Evolutionary conservation across 345 rosid genomes (phyloP).

Genomic region (Microcos paniculata): DNA sequence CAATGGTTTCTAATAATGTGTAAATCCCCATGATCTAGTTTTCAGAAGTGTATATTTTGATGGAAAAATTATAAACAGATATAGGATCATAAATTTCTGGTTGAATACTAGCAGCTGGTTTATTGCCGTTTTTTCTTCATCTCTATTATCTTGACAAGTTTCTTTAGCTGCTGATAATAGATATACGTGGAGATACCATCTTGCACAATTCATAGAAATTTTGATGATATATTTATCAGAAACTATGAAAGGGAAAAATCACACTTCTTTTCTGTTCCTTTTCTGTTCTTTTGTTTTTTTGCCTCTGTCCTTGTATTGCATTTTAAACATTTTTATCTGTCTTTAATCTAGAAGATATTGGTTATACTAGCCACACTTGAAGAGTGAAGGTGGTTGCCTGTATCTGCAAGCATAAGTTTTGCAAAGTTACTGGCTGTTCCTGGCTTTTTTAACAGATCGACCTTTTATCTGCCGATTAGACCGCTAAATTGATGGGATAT

Average conservation of each 20-base stretch:
- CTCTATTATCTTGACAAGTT: not conserved
- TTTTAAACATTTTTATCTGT: not conserved
- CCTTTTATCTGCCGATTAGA: not conserved
- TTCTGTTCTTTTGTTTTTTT: not conserved
- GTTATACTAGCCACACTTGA: not conserved
- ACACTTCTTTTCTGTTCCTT: not conserved
- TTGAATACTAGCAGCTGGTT: not conserved
- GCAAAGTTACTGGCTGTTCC: not conserved
- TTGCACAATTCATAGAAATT: not conserved
- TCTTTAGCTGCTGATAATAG: not conserved
- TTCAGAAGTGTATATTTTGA: not conserved
- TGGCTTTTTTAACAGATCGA: not conserved
- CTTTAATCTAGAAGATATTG: not conserved
- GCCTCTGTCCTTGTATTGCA: not conserved
- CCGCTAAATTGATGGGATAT: not conserved
- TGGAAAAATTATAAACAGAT: not conserved
- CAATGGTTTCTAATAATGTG: not conserved
- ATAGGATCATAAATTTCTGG: not conserved
- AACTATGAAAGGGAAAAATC: not conserved
- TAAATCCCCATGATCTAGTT: not conserved
- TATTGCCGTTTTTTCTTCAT: not conserved
- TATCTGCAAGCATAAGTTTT: not conserved
- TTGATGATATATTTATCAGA: not conserved
- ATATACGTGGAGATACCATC: not conserved
- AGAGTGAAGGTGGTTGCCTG: not conserved